Evolutionary conservation across 1,284 basidiomycete genomes (phyloP).

Genomic region (Xerocomus amazonicus): DNA sequence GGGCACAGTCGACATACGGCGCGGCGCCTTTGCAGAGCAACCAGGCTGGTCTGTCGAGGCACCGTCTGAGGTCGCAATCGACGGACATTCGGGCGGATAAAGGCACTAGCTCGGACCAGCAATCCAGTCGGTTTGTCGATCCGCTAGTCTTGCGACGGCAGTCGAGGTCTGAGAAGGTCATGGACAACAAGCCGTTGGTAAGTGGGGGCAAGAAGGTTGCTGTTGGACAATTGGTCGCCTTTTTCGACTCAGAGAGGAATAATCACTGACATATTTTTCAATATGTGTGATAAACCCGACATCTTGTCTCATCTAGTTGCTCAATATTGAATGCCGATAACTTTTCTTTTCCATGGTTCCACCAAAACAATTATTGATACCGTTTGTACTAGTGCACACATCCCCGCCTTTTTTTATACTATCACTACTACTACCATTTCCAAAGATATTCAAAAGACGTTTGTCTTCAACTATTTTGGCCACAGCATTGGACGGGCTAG

Average conservation of each 20-base stretch:
- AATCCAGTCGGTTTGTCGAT: constrained; percentile 54
- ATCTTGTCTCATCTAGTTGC: not conserved
- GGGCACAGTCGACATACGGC: constrained; percentile 53
- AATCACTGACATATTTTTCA: constrained; percentile 4
- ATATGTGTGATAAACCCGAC: not conserved
- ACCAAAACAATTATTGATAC: constrained; percentile 2
- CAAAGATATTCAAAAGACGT: too few relatives aligned
- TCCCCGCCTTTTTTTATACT: too few relatives aligned
- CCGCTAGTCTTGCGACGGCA: constrained; percentile 66
- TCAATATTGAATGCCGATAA: not conserved
- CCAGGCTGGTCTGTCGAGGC: constrained; percentile 19
- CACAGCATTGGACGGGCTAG: too few relatives aligned
- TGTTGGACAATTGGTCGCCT: constrained; percentile 74
- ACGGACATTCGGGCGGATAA: constrained; percentile 26
- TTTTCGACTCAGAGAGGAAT: constrained; percentile 66
- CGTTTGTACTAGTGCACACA: constrained; percentile 3
- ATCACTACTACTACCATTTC: not conserved
- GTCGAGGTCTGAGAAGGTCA: constrained; percentile 45
- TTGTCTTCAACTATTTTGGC: too few relatives aligned
- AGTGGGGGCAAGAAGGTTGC: constrained; percentile 55
- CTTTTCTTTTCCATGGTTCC: not conserved
- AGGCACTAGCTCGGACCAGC: constrained; percentile 11
- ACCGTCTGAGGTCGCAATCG: constrained; percentile 30
- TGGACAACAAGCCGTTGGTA: constrained; percentile 32
- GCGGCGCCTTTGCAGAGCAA: constrained; percentile 25